phyloP scores from a whole-genome alignment of 2,329 filamentous ascomycete genomes.

The Botrytis elliptica region DNA sequence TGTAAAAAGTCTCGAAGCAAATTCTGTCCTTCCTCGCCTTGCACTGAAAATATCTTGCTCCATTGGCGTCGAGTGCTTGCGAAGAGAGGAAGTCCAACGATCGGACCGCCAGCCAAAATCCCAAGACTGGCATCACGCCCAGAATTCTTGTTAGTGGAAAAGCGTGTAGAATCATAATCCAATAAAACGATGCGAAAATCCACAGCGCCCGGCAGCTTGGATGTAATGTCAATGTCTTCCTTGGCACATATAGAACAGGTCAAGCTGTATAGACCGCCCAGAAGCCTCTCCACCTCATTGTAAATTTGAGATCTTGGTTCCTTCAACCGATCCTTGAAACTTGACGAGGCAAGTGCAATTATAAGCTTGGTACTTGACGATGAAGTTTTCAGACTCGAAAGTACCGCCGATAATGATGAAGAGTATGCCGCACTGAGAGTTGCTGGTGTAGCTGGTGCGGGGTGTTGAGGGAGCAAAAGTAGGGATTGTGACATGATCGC shows the following conservation, averaged over 20 bases:
- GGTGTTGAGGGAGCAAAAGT: slow-evolving; percentile 63
- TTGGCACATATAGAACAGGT: slow-evolving; percentile 69
- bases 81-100: slow-evolving; percentile 51
- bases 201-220: slow-evolving; percentile 67
- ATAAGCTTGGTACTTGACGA: slow-evolving; percentile 36
- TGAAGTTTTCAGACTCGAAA: slow-evolving; percentile 49
- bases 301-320: slow-evolving; percentile 58
- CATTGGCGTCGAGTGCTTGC: slow-evolving; percentile 57
- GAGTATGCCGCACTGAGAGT: slow-evolving; percentile 60
- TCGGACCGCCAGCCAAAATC: slow-evolving; percentile 38
- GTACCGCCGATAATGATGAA: slow-evolving; percentile 54
- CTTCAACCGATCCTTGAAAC: slow-evolving; percentile 49
- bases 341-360: slow-evolving; percentile 61
- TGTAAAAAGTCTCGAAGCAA: slow-evolving; percentile 52
- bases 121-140: not conserved
- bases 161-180: slow-evolving; percentile 52
- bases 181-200: slow-evolving; percentile 75
- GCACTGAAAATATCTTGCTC: slow-evolving; percentile 63
- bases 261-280: slow-evolving; percentile 77
- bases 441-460: slow-evolving; percentile 51
- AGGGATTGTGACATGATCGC: slow-evolving; percentile 46
- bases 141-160: slow-evolving; percentile 41
- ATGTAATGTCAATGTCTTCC: slow-evolving; percentile 53
- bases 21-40: slow-evolving; percentile 61
- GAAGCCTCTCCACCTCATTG: slow-evolving; percentile 65